A percentile compares a stretch with the other conserved stretches of the same genome.
phyloP scores from a whole-genome alignment of 2,329 filamentous ascomycete species.

The Exophiala spinifera region DNA sequence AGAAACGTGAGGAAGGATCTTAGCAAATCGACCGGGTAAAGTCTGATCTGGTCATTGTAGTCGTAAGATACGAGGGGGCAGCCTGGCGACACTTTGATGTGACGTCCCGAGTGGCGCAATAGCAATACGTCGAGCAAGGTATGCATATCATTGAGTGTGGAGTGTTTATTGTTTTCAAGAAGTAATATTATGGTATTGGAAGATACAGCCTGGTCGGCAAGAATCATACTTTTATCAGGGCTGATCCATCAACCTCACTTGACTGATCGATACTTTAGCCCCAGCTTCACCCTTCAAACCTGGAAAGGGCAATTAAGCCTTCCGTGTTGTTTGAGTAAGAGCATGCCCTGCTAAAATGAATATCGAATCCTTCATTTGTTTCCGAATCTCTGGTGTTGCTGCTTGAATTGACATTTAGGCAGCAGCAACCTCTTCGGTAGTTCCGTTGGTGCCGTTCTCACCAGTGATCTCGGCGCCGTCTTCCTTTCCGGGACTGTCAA shows the following conservation, averaged over 20 bases:
- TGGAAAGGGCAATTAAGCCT: slow-evolving; percentile 27
- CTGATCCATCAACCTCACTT: slow-evolving; percentile 24
- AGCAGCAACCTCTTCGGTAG: slow-evolving; percentile 25
- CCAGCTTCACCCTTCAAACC: slow-evolving; percentile 16
- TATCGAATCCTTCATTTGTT: slow-evolving; percentile 20
- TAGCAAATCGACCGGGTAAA: too few relatives aligned
- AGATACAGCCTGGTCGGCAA: slow-evolving; percentile 27
- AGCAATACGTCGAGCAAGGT: too few relatives aligned
- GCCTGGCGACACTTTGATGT: too few relatives aligned
- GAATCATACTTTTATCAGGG: slow-evolving; percentile 21
- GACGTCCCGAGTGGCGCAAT: too few relatives aligned
- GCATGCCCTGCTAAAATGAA: slow-evolving; percentile 25
- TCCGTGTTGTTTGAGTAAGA: slow-evolving; percentile 18
- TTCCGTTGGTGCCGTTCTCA: slow-evolving; percentile 27
- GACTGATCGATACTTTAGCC: slow-evolving; percentile 25
- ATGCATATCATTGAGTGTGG: neutral
- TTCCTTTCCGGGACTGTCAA: slow-evolving; percentile 99
- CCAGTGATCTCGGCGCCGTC: slow-evolving; percentile 54
- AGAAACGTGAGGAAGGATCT: too few relatives aligned
- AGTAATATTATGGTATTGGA: slow-evolving; percentile 23
- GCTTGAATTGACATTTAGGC: slow-evolving; percentile 18
- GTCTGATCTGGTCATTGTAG: too few relatives aligned
- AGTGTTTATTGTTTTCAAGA: slow-evolving; percentile 1
- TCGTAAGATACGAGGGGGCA: too few relatives aligned
- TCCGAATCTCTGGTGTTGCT: neutral